Percentiles rank a stretch among this genome's conserved stretches.
Evolutionary conservation across 2,329 filamentous ascomycete species (phyloP).

Genomic region (Eurotiales sp.): DNA sequence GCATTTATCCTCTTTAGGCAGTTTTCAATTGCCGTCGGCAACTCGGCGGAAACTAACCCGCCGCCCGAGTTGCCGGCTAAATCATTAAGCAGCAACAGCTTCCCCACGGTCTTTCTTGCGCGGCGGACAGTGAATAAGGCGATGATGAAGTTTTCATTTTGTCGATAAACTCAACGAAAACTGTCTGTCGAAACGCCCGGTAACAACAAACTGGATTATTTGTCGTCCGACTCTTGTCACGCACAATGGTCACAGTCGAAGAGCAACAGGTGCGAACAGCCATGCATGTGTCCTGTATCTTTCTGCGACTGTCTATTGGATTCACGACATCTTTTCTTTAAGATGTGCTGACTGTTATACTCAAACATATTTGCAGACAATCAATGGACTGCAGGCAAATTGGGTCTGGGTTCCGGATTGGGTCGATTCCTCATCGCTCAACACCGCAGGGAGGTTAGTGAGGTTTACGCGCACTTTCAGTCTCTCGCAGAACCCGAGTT

Average conservation of each 20-base stretch:
- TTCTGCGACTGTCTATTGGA: neutral
- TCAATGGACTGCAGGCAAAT: constrained; percentile 34
- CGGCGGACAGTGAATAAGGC: too few species aligned
- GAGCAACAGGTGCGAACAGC: constrained; percentile 1
- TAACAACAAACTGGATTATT: neutral
- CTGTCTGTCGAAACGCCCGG: neutral
- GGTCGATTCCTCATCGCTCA: constrained; percentile 27
- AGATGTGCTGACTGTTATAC: neutral
- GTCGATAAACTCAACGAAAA: too few species aligned
- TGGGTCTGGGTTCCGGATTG: constrained; percentile 39
- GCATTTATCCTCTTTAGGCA: too few species aligned
- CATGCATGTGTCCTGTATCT: neutral
- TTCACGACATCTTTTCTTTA: too few species aligned
- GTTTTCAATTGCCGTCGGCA: neutral
- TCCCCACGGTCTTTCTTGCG: too few species aligned
- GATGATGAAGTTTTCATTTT: neutral
- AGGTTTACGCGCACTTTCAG: constrained; percentile 26
- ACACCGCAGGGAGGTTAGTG: constrained; percentile 34
- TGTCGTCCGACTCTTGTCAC: neutral
- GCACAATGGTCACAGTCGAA: neutral
- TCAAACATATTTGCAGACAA: constrained; percentile 20
- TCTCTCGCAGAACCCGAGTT: constrained; percentile 16
- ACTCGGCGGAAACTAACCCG: neutral
- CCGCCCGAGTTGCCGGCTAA: too few species aligned
- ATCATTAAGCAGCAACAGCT: too few species aligned